These are phyloP conservation scores for Tetrahymena malaccensis DNA, from an alignment of 73 alveolate genomes.

Conservation along the genomic window DNA sequence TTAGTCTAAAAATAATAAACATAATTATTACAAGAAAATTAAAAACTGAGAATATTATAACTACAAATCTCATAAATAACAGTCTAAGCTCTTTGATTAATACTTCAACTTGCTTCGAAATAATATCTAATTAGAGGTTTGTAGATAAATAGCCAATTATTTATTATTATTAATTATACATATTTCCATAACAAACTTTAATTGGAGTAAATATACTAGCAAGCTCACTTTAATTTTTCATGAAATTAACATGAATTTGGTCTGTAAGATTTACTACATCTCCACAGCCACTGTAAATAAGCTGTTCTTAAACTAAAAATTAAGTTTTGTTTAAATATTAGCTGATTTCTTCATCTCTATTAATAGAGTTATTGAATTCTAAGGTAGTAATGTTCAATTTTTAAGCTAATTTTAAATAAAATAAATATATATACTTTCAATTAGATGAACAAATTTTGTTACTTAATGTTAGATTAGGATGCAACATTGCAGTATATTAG, in stretches of 20 bases:
- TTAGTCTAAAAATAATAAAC: background rate
- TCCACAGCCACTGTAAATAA: background rate
- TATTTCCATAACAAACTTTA: background rate
- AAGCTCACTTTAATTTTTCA: background rate
- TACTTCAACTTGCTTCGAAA: background rate
- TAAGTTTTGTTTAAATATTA: background rate
- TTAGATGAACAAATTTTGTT: background rate
- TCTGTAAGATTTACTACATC: background rate
- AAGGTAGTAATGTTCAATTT: background rate
- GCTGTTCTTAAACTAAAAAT: background rate
- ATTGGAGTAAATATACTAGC: background rate
- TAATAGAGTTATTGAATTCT: background rate
- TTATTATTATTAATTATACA: background rate
- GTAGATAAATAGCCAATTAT: background rate
- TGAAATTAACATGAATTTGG: background rate
- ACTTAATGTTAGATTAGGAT: background rate
- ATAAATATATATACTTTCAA: background rate
- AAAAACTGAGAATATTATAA: background rate
- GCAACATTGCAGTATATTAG: background rate
- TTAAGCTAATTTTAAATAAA: background rate
- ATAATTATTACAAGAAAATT: background rate
- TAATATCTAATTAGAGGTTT: background rate
- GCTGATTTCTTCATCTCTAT: background rate
- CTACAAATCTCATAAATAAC: background rate
- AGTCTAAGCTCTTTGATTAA: background rate